Evolutionary conservation across 2,329 filamentous ascomycete genomes (phyloP), one percentile per base, ranked within the genome.

Genomic region (Mycosphaerelloides madeirae): DNA sequence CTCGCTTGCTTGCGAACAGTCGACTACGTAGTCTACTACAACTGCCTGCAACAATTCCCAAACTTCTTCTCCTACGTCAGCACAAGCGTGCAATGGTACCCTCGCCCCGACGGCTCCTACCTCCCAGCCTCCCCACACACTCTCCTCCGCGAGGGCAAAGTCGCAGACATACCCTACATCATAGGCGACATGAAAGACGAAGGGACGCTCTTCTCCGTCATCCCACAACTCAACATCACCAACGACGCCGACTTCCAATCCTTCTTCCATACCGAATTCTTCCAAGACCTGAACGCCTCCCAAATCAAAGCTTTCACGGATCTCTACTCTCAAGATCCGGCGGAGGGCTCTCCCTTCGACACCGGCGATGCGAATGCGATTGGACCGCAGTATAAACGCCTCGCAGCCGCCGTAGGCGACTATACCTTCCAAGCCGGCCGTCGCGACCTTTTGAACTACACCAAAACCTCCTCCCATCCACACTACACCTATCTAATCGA

Each of bases 321-420:
- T 61, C 72, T 19, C 41, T 52, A 32, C 38, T 48, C 15, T 66
- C 0, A 67, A 78, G 31, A 45, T 22, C 67, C 71, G 6, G 68
- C 76, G n/a, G 38, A 38, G 13, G 86, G 86, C 25, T 85, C 81
- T 2, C 87, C 87, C 1, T 90, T 86, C 71, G 74, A 81, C 41
- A 90, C 85, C 0, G 71, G 78, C 1, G 48, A 77, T 7, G 51
- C 83, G 14, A 86, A 90, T 66, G 80, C 83, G 56, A 71, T 80
- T 56, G 88, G 86, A 59, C 84, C 85, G 0, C 78, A 85, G 52
- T 90, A 81, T 72, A 90, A 90, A 66, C 82, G 84, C 11, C 70
- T 88, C 0, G 80, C 84, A 1, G 84, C 85, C 31, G 78, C 90
- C 65, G 28, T 79, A 0, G 86, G 86, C 12, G 87, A 91, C 58